Evolutionary conservation across 495 filamentous ascomycete species (phyloP).

Genomic region (Xylaria longipes): DNA sequence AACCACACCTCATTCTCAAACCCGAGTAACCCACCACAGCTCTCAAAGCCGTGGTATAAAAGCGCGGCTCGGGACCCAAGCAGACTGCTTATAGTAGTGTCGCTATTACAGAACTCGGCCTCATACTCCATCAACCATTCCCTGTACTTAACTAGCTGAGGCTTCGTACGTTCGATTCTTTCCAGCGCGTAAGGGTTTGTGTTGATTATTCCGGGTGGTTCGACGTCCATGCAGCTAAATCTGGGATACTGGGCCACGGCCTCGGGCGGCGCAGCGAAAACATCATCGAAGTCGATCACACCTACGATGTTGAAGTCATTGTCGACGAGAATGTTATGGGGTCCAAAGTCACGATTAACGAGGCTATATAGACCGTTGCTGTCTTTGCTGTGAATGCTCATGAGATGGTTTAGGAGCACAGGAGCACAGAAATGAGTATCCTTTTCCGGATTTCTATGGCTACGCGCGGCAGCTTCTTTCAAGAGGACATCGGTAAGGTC

Average conservation of each 20-base stretch:
- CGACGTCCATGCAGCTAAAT: neutral
- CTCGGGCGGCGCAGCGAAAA: constrained; percentile 29
- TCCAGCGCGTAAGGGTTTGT: neutral
- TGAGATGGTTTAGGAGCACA: neutral
- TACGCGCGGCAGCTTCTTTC: neutral
- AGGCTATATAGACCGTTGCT: constrained; percentile 4
- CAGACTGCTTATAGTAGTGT: neutral
- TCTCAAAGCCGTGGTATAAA: neutral
- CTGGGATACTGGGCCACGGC: constrained; percentile 22
- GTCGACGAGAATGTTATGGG: constrained; percentile 32
- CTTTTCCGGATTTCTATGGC: neutral
- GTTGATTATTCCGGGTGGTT: neutral
- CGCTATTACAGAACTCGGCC: neutral
- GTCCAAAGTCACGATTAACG: constrained; percentile 29
- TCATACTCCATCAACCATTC: constrained; percentile 4
- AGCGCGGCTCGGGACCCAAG: neutral
- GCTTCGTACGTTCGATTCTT: neutral
- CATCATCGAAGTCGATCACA: constrained; percentile 32
- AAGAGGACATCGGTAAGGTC: neutral
- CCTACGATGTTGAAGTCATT: constrained; percentile 29
- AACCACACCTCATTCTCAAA: neutral
- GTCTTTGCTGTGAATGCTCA: neutral
- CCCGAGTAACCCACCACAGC: neutral
- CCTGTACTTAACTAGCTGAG: neutral
- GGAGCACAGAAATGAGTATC: neutral